Conservation (phyloP, 2,329 filamentous ascomycete genomes). For the Colletotrichum navitas region DNA sequence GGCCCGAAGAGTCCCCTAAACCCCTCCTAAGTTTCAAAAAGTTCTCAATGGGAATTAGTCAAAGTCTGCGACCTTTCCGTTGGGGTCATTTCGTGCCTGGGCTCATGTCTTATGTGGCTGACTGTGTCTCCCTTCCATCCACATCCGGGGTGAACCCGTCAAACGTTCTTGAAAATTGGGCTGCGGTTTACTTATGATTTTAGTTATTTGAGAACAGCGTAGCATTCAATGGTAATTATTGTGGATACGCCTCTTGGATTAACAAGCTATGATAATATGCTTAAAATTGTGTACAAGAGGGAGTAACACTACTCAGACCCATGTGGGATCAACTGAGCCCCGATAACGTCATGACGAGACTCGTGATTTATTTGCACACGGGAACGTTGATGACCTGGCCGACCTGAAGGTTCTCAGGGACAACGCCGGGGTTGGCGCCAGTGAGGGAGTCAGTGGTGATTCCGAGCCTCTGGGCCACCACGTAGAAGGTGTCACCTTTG, state of each 20-base stretch:
- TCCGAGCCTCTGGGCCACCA: constrained; percentile 85
- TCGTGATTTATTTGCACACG: constrained; percentile 8
- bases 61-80: not conserved
- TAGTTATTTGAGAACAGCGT: not conserved
- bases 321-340: not conserved
- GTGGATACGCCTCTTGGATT: not conserved
- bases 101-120: too few relatives aligned
- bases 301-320: not conserved
- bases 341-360: too few relatives aligned
- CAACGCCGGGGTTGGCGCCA: constrained; percentile 24
- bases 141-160: not conserved
- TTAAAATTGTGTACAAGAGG: not conserved
- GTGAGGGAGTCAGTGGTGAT: constrained; percentile 23
- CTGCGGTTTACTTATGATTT: not conserved
- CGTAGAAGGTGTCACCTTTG: constrained; percentile 82
- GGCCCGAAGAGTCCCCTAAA: not conserved
- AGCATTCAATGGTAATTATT: too few relatives aligned
- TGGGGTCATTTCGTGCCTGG: not conserved
- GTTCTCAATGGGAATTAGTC: too few relatives aligned
- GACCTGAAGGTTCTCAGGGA: not conserved
- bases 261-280: not conserved
- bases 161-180: not conserved
- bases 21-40: not conserved
- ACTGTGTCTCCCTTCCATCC: not conserved
- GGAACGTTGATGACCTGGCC: constrained; percentile 31